Base-by-base conservation (phyloP, 31 red algal genomes). In the Porphyra umbilicalis region DNA sequence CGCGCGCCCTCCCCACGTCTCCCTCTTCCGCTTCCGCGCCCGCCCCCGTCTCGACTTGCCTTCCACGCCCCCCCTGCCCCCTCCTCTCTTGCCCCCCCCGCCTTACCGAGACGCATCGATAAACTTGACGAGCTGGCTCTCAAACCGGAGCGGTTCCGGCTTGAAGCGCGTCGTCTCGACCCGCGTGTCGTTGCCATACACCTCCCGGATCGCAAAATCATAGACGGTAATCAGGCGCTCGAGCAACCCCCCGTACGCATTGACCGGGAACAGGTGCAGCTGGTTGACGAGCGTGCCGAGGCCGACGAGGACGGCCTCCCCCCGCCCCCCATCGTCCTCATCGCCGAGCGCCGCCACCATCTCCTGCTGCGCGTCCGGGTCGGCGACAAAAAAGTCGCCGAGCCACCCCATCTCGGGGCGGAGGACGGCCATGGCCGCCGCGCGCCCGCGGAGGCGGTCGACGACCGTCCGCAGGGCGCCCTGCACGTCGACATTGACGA, bases 401-500 rank as follows among this genome's bases (percentile, higher is more conserved):
- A 71, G 57, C 57, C 57, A 71, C 57, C 25, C 57, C 57, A 71
- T 71, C 57, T 71, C 57, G 57, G 57, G 57, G 25, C 57, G 57
- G 25, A 71, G 25, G 3, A 71, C 57, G 25, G 25, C 57, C 57
- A 71, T 71, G 11, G 57, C 57, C 16, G 57, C 57, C 20, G 57
- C 57, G 20, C 57, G 57, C 25, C 57, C 25, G 57, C 57, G 57
- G 20, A 71, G 30, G 57, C 57, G 57, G 57, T 71, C 57, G 11
- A 71, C 57, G 11, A 71, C 57, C 20, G 57, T 4, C 57, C 57
- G 57, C 57, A 71, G 57, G 11, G 57, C 57, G 57, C 57, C 25
- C 77, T 94, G 86, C 67, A 94, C 86, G 33, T 88, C 91, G 32
- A 94, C 86, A 39, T 94, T 86, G 32, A 77, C 87, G n/a, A 89